Base-by-base conservation (phyloP, 2,329 filamentous ascomycete genomes). In the Podosphaera xanthii region DNA sequence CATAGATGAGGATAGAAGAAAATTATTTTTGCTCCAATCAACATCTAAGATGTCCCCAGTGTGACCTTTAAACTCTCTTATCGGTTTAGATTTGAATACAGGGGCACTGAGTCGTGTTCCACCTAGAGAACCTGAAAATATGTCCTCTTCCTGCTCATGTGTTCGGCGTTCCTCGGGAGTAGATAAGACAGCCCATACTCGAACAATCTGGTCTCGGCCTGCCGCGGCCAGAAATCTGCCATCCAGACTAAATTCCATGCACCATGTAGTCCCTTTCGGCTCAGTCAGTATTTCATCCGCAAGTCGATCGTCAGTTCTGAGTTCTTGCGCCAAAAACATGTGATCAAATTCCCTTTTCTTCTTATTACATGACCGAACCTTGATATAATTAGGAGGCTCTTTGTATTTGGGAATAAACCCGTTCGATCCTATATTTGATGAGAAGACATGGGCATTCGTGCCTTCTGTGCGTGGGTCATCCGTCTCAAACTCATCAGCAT, bases 11-110 rank as follows among this genome's bases (percentile, higher is more conserved):
- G 91, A 96, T 14, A 98, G 76, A 35, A 98, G 72, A 65, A 98
- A 98, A 70, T 94, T 95, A 71, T 98, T 98, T 76, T 97, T 98
- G 74, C 91, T 97, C 92, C 92, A 98, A 69, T 87, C 94, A 61
- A 98, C 71, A 68, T 95, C 91, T 63, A 98, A 73, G 4, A 98
- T 82, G 64, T 94, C 90, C 14, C 85, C 83, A 0, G 81, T 84
- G 68, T 98, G 92, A 3, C 89, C 90, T 59, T 78, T 73, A 63
- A 92, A 96, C 67, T 95, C 86, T 59, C 83, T 79, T 8, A 87
- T 70, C 0, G 90, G 87, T 66, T 86, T 85, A 57, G 80, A 80
- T 63, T 82, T 81, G 68, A 98, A 97, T 0, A 98, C 91, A 1
- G 91, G 91, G 0, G 92, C 91, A 65, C 86, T 94, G 54, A 97